phyloP scores from a whole-genome alignment of 768 basidiomycete species.

The Mycena latifolia region DNA sequence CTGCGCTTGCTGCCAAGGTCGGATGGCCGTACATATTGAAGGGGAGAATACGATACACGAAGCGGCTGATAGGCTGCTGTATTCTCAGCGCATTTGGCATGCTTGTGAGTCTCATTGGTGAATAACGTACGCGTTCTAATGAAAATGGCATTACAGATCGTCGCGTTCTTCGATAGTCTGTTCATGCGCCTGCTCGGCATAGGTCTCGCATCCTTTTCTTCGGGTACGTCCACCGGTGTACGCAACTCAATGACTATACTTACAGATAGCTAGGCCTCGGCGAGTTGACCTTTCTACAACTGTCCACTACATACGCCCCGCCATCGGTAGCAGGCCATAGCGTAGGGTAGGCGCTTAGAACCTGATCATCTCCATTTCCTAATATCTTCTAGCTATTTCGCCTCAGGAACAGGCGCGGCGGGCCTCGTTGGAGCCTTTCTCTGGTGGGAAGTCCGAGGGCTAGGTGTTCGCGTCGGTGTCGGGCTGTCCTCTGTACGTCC shows the following conservation, averaged over 20 bases:
- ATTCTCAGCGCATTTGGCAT: conserved; percentile 84
- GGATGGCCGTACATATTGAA: conserved; percentile 93
- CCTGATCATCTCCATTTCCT: not conserved
- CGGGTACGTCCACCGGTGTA: conserved; percentile 60
- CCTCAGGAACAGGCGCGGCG: conserved; percentile 94
- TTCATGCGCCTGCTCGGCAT: conserved; percentile 84
- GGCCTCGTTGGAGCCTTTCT: conserved; percentile 92
- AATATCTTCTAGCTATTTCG: conserved; percentile 75
- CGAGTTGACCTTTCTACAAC: conserved; percentile 93
- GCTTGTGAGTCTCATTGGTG: conserved; percentile 68
- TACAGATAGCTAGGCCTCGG: conserved; percentile 75
- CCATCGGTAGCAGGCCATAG: conserved; percentile 79
- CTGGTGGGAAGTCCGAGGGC: conserved; percentile 93
- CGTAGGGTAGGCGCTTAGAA: conserved; percentile 72
- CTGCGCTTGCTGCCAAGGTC: conserved; percentile 87
- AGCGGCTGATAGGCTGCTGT: conserved; percentile 82
- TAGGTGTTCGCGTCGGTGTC: conserved; percentile 88
- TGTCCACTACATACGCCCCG: conserved; percentile 85
- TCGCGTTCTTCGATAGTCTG: conserved; percentile 78
- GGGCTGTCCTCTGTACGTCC: conserved; percentile 82
- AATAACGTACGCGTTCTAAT: not conserved
- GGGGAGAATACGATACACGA: conserved; percentile 86
- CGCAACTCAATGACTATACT: not conserved
- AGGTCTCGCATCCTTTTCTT: conserved; percentile 85
- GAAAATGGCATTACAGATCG: conserved; percentile 63